phyloP scores from a whole-genome alignment of 2,329 filamentous ascomycete genomes.

The Aschersonia sp. region DNA sequence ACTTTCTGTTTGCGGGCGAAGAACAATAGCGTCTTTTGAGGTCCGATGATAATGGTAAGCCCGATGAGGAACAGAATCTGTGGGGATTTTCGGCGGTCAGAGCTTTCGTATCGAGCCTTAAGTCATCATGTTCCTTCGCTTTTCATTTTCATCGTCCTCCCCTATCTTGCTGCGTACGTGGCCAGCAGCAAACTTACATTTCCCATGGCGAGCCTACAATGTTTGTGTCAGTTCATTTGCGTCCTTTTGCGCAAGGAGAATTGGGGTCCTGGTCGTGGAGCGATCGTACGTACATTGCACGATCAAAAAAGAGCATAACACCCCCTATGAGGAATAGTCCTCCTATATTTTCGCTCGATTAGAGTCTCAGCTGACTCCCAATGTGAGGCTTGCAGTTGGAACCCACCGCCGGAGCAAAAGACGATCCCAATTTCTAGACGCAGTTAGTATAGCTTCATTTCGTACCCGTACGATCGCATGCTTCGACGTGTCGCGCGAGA shows the following conservation, averaged over 20 bases:
- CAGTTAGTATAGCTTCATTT: not conserved
- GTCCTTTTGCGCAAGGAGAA: not conserved
- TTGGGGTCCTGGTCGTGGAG: not conserved
- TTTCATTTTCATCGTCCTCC: not conserved
- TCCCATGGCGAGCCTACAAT: constrained; percentile 82
- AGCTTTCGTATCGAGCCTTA: too few relatives aligned
- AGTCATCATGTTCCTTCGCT: not conserved
- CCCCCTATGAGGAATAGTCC: constrained; percentile 90
- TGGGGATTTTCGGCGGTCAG: too few relatives aligned
- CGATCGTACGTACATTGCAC: constrained; percentile 54
- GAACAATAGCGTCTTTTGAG: constrained; percentile 81
- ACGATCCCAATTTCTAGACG: constrained; percentile 82
- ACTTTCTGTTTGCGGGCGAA: constrained; percentile 89
- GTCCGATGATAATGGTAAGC: constrained; percentile 87
- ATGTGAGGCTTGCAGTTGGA: constrained; percentile 2
- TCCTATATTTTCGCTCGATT: constrained; percentile 35
- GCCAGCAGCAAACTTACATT: constrained; percentile 43
- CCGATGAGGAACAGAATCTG: constrained; percentile 97
- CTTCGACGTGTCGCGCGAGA: too few relatives aligned
- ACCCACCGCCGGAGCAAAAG: constrained; percentile 94
- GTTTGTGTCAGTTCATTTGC: not conserved
- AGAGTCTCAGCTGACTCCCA: not conserved
- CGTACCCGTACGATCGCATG: too few relatives aligned
- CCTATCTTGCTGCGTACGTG: too few relatives aligned
- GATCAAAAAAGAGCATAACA: constrained; percentile 94